Conservation (phyloP, 164 flowering plant species). For the Vitis rupestris region DNA sequence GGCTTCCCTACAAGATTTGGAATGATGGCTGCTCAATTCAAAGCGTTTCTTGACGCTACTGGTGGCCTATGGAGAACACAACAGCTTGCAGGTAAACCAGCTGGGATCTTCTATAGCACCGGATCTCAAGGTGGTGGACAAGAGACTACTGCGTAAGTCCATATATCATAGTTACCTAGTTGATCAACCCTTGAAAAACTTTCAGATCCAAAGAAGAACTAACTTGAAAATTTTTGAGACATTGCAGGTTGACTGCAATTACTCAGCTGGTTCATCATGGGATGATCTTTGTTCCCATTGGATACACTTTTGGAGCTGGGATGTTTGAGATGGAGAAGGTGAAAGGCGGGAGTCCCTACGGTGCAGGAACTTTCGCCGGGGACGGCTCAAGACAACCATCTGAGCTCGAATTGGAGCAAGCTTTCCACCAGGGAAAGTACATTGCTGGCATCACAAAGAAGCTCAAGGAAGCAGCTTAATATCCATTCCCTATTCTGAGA, state of each 20-base stretch:
- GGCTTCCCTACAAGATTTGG: conserved; percentile 95
- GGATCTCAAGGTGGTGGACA: conserved; percentile 96
- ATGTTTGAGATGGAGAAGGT: conserved; percentile 90
- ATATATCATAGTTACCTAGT: neutral
- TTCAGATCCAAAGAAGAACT: too few species aligned
- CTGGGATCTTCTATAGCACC: conserved; percentile 83
- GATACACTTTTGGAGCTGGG: conserved; percentile 93
- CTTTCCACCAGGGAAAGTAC: conserved; percentile 84
- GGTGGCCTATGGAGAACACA: conserved; percentile 87
- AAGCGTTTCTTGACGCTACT: conserved; percentile 85
- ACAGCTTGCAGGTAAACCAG: conserved; percentile 87
- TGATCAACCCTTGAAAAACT: too few species aligned
- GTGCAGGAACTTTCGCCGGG: conserved; percentile 88
- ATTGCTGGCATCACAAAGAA: conserved; percentile 73
- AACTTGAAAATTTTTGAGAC: neutral
- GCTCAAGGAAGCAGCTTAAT: conserved; percentile 63
- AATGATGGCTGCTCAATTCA: conserved; percentile 94
- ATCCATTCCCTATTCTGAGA: neutral
- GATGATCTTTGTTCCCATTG: conserved; percentile 83
- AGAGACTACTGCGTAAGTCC: conserved; percentile 81
- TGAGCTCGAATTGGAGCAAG: conserved; percentile 71
- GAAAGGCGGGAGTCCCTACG: conserved; percentile 93
- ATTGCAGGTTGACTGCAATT: conserved; percentile 76
- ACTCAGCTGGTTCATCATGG: conserved; percentile 95
- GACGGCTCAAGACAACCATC: conserved; percentile 87